phyloP scores from a whole-genome alignment of 768 basidiomycete genomes.

The Asterophora parasitica region DNA sequence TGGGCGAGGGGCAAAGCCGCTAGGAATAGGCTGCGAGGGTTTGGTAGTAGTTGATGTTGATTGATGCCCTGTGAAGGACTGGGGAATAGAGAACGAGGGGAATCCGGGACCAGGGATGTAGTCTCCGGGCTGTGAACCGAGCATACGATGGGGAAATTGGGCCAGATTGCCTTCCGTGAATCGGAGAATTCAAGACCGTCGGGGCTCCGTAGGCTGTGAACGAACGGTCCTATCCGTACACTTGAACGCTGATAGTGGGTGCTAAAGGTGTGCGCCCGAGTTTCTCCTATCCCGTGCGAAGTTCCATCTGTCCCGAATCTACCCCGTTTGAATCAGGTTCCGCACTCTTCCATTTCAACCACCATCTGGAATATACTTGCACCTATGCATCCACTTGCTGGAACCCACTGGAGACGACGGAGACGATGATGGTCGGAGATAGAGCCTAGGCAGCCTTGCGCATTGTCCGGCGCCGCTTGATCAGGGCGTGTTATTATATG shows the following conservation, averaged over 20 bases:
- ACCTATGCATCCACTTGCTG: neutral
- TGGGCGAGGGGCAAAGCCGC: slow-evolving; percentile 15
- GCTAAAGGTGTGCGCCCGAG: slow-evolving; percentile 15
- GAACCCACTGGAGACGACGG: neutral
- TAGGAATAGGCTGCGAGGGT: slow-evolving; percentile 13
- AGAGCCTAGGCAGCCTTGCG: neutral
- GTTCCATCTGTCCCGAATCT: slow-evolving; percentile 19
- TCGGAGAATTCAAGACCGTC: neutral
- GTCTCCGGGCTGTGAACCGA: slow-evolving; percentile 11
- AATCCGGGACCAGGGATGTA: slow-evolving; percentile 11
- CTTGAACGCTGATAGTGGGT: slow-evolving; percentile 11
- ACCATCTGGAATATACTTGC: neutral
- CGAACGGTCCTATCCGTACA: neutral
- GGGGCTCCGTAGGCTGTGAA: slow-evolving; percentile 4
- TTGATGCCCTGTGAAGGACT: slow-evolving; percentile 6
- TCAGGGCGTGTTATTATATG: slow-evolving; percentile 9
- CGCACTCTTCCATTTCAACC: slow-evolving; percentile 6
- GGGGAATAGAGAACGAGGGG: slow-evolving; percentile 13
- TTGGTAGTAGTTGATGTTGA: slow-evolving; percentile 1
- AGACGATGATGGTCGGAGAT: slow-evolving; percentile 1
- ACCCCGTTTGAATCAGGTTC: slow-evolving; percentile 16
- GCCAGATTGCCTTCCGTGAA: slow-evolving; percentile 13
- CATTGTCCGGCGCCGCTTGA: neutral
- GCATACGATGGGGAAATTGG: slow-evolving; percentile 15
- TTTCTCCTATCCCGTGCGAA: slow-evolving; percentile 23